These are phyloP conservation scores for Porpolomopsis calyptriformis DNA, from an alignment of 768 basidiomycete genomes.

Conservation along the genomic window DNA sequence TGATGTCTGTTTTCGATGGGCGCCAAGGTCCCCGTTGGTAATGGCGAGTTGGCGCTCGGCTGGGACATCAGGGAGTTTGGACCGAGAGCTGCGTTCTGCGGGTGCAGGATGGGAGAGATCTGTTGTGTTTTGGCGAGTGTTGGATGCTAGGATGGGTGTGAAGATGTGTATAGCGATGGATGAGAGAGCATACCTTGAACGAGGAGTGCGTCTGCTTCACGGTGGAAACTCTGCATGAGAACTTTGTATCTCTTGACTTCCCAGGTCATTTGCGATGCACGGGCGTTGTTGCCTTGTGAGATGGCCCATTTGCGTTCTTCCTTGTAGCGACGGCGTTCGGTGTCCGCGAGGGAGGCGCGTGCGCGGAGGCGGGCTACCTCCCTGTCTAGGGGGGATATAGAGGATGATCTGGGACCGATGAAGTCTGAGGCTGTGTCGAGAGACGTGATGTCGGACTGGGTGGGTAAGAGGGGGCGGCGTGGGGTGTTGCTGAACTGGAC, in stretches of 20 bases:
- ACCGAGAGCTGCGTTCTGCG: constrained; percentile 1
- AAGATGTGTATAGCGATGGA: too few relatives aligned
- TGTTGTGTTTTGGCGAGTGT: not conserved
- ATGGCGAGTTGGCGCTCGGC: not conserved
- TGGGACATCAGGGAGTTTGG: not conserved
- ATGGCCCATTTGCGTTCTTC: constrained; percentile 85
- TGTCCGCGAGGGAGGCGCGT: constrained; percentile 72
- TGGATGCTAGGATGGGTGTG: constrained; percentile 5
- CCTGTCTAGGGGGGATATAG: constrained; percentile 56
- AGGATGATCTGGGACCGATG: constrained; percentile 43
- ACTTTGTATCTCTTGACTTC: constrained; percentile 74
- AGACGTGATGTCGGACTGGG: constrained; percentile 51
- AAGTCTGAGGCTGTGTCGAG: constrained; percentile 61
- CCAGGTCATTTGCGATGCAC: constrained; percentile 74
- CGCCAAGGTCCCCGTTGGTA: not conserved
- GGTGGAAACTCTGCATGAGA: constrained; percentile 69
- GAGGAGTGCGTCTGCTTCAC: constrained; percentile 62
- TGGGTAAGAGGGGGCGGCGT: constrained; percentile 13
- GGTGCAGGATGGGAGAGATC: not conserved
- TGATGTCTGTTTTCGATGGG: constrained; percentile 1
- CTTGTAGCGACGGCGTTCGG: constrained; percentile 70
- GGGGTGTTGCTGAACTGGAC: constrained; percentile 37
- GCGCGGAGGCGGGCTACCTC: constrained; percentile 68
- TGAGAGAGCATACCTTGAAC: constrained; percentile 41
- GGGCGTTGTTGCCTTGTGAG: constrained; percentile 63